Conservation (phyloP, 306 rosid species). For the Hylodesmum podocarpum region DNA sequence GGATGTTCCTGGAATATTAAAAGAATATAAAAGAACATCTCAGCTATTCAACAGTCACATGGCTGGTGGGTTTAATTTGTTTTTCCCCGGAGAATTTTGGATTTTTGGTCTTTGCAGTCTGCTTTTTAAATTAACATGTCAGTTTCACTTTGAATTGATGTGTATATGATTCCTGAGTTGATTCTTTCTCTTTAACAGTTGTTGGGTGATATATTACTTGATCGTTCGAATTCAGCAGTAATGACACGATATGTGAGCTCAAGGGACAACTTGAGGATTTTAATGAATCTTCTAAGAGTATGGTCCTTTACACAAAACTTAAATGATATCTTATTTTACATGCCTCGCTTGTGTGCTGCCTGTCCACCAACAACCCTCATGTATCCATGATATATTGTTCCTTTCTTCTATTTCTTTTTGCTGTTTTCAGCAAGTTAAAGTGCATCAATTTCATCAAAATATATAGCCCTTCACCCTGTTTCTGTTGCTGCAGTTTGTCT, state of each 20-base stretch:
- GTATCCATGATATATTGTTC: neutral
- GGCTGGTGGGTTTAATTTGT: neutral
- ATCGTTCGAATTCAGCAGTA: constrained; percentile 90
- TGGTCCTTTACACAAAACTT: constrained; percentile 33
- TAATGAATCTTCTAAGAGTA: constrained; percentile 97
- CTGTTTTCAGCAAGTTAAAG: neutral
- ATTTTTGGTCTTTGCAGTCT: neutral
- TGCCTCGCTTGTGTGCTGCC: constrained; percentile 17
- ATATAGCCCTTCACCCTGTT: neutral
- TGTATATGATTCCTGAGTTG: neutral
- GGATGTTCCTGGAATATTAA: neutral
- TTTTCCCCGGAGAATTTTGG: neutral
- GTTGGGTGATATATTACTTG: constrained; percentile 93
- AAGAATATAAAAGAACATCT: neutral
- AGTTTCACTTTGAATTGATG: neutral
- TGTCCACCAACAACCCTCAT: neutral
- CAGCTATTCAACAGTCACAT: neutral
- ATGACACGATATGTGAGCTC: constrained; percentile 99
- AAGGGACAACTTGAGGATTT: constrained; percentile 94
- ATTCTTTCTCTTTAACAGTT: constrained; percentile 58
- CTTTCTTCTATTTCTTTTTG: neutral
- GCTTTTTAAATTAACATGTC: constrained; percentile 7
- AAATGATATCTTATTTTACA: neutral
- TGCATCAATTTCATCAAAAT: constrained; percentile 9
- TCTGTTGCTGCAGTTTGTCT: constrained; percentile 5